Evolutionary conservation across 768 basidiomycete species (phyloP), one percentile per base, ranked within the genome.

Genomic region (Mycena maculata): DNA sequence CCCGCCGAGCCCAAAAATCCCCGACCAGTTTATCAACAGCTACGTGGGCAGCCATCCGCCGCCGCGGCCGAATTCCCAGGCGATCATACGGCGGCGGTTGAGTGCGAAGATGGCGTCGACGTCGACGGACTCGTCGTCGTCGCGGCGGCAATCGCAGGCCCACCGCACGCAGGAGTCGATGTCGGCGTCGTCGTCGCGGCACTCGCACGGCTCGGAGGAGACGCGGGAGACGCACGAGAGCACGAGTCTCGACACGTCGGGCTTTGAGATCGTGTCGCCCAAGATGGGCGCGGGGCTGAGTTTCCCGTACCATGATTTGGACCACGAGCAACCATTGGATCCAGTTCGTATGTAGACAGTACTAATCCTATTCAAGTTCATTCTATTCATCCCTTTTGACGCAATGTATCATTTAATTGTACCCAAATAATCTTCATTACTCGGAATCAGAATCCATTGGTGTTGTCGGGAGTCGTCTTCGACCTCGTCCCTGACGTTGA

Each of bases 251-350:
- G 90, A 92, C 71, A 82, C 80, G 16, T 87, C 88, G 18, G 88
- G 90, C 72, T 91, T 90, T 72, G 91, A 92, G 77, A 84, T 90
- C 39, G 84, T 90, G 31, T 84, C 87, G 25, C 82, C 89, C 42
- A 84, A 84, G 77, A 79, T 79, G 71, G 75, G 77, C 67, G 69
- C 81, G 75, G 71, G 81, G 41, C 72, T 90, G 67, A 80, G 84
- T 65, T 89, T 89, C 74, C 89, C 90, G 23, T 89, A 89, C 72
- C 82, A 86, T 76, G 79, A 77, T 28, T 74, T 86, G 60, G 65
- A 67, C 30, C 50, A 62, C 9, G 47, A 58, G 8, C 53, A 31
- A 59, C 59, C 59, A 11, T 23, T 50, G 65, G 61, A 54, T 50
- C 49, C 49, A 28, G 25, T 58, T 36, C 66, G 61, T 48, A 67